Base-by-base conservation (phyloP, 2,329 filamentous ascomycete species). In the Pezizomycotina sp. region DNA sequence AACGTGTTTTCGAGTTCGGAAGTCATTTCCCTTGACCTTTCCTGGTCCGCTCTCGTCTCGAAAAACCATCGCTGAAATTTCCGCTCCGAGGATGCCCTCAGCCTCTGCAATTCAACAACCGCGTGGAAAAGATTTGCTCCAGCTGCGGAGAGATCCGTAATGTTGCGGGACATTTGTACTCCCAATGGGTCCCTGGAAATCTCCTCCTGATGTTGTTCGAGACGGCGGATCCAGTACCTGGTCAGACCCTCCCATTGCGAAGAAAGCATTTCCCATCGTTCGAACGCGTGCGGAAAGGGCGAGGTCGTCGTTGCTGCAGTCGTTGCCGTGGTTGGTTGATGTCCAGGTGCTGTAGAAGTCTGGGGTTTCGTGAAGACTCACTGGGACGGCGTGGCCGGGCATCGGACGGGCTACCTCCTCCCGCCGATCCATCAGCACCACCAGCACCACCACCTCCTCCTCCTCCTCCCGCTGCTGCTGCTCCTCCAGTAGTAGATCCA, bases 61-160 rank as follows among this genome's bases (percentile, higher is more conserved):
- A 92, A 92, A 60, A 95, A 95, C 89, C 89, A 98, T 32, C 89
- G 71, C 59, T 98, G 89, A 51, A 98, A 98, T 56, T 95, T 95
- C 47, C 89, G 74, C 58, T 98, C 89, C 0, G 86, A 95, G 37
- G 83, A 92, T 23, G 89, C 89, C 27, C 89, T 77, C 16, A 98
- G 65, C 19, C 89, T 75, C 56, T 98, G 89, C 28, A 98, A 63
- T 58, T 98, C 89, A 3, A 98, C 89, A 0, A 98, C 84, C 6
- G 89, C 89, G 56, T 98, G 89, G 57, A 98, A 98, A 0, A 98
- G 65, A 50, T 98, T 98, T 4, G 89, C 89, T 8, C 89, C 89
- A 1, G 89, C 89, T 5, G 89, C 89, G 16, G 89, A 93, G n/a
- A 98, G 66, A 55, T 98, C 89, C 0, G 82, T 92, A 34, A 98